Percentiles rank a stretch among this genome's conserved stretches.
These are phyloP conservation scores for Mortierella sp. DNA, from an alignment of 371 early-diverging fungal species.

Conservation along the genomic window DNA sequence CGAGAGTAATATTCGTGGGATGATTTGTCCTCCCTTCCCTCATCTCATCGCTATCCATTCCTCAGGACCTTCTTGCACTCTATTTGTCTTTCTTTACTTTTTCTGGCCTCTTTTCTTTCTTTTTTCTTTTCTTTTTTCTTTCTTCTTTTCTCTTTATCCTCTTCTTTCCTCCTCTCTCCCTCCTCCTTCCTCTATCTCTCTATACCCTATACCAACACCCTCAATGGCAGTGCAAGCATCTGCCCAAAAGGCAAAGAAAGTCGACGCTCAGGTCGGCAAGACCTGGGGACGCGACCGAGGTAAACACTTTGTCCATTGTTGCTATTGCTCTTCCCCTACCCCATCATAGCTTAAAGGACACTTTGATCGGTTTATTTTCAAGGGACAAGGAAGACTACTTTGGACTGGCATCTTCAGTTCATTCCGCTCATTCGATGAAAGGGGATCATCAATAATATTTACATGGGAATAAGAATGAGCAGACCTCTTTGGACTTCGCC, in stretches of 20 bases:
- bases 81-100: not conserved
- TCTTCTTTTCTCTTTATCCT: conserved; percentile 7
- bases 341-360: not conserved
- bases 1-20: not conserved
- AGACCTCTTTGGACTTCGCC: not conserved
- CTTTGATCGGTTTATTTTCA: not conserved
- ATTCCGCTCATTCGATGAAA: not conserved
- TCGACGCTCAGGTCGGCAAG: conserved; percentile 63
- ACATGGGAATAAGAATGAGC: not conserved
- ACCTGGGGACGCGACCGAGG: conserved; percentile 72
- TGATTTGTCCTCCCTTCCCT: not conserved
- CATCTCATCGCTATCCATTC: not conserved
- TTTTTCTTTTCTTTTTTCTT: conserved; percentile 4
- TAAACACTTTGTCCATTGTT: conserved; percentile 16
- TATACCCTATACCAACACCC: not conserved
- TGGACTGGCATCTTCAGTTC: not conserved
- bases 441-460: too few relatives aligned
- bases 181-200: conserved; percentile 2
- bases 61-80: not conserved
- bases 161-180: not conserved
- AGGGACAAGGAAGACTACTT: not conserved
- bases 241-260: conserved; percentile 32
- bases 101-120: not conserved
- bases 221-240: conserved; percentile 49
- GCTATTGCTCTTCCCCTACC: not conserved